A percentile compares a stretch with the other conserved stretches of the same genome.
Evolutionary conservation across 2,329 filamentous ascomycete genomes (phyloP).

Genomic region (Colletotrichum filicis): DNA sequence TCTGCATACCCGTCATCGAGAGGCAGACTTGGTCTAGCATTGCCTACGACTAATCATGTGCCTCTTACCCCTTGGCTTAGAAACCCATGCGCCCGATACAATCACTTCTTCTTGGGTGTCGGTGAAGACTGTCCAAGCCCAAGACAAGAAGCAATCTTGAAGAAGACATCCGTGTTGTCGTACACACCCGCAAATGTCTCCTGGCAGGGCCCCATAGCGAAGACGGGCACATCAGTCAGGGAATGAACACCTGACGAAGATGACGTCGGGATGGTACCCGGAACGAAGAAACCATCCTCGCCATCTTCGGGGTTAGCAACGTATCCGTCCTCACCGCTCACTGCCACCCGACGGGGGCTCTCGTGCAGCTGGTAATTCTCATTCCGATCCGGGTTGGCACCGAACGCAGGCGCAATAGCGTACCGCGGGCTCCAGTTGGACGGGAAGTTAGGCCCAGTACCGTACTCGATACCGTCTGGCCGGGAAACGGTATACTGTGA

Average conservation of each 20-base stretch:
- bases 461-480: constrained; percentile 72
- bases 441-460: constrained; percentile 80
- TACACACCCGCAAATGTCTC: constrained; percentile 79
- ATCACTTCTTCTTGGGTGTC: neutral
- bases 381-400: constrained; percentile 78
- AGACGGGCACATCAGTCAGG: constrained; percentile 83
- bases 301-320: constrained; percentile 77
- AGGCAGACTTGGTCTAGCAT: constrained; percentile 23
- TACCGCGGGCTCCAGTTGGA: constrained; percentile 89
- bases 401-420: constrained; percentile 78
- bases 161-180: constrained; percentile 79
- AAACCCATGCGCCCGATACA: too few relatives aligned
- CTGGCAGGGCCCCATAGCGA: constrained; percentile 82
- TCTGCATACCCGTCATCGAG: constrained; percentile 16
- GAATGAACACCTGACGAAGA: constrained; percentile 79
- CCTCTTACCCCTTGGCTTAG: too few relatives aligned
- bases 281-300: constrained; percentile 75
- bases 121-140: constrained; percentile 56
- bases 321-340: constrained; percentile 61
- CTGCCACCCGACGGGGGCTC: constrained; percentile 68
- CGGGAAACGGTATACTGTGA: constrained; percentile 76
- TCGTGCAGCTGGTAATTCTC: constrained; percentile 80
- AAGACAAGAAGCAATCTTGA: constrained; percentile 76
- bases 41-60: too few relatives aligned
- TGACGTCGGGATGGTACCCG: constrained; percentile 75